Base-by-base conservation (phyloP, 73 alveolate genomes). In the Paramecium sonneborni region DNA sequence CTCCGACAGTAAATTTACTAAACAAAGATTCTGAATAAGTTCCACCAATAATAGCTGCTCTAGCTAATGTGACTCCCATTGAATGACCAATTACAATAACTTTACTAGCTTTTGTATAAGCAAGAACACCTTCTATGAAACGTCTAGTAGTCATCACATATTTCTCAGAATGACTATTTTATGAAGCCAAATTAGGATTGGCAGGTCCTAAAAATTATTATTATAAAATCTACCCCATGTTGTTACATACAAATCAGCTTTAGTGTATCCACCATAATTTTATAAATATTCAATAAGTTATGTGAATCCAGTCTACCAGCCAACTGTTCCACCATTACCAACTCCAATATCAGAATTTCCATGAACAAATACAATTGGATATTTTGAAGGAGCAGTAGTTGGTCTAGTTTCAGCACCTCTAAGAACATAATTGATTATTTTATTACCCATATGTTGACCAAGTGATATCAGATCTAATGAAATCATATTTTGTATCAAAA, bases 221-320 rank as follows among this genome's bases (percentile, higher is more conserved):
- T 62, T 62, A 62, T 62, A 26, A 62, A 62, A 62, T 39, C 7
- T 62, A 72, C 96, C 96, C 96, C 96, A 93, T 10, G 96, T 93
- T 20, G 96, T 93, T 37, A 93, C 87, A 55, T 93, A 93, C 24
- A 93, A 67, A 56, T 93, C 96, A 70, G 92, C 87, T 76, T 88
- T 93, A 21, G 74, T 93, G 39, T 93, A 93, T 56, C 96, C 68
- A 3, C 68, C 94, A 32, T 88, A 12, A 11, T 44, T 41, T 46
- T 43, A 43, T 58, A 92, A 44, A 86, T 92, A 86, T 44, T 92
- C 92, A 58, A 92, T 86, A 6, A 92, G 76, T 35, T 57, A 26
- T 85, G 92, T 92, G 82, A 86, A 92, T 46, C 95, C 95, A 6
- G 82, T 67, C 44, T 92, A 85, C 90, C 76, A 89, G 67, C 95